Base-by-base conservation (phyloP, 2,329 filamentous ascomycete genomes). In the Diaporthe ampelina region DNA sequence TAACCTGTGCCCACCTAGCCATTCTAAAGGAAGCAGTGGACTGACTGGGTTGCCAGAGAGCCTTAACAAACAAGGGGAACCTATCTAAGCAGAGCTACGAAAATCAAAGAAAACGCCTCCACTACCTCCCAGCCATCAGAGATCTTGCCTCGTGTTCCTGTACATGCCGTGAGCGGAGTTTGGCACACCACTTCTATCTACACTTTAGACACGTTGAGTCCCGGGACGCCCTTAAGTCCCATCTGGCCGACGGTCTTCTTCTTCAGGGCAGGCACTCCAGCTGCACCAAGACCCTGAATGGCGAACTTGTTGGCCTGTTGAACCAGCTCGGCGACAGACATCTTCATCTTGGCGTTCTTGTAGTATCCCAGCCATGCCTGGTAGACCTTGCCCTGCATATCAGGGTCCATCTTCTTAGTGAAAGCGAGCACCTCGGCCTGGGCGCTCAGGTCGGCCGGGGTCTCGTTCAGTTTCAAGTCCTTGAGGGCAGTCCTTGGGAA, bases 361-460 rank as follows among this genome's bases (percentile, higher is more conserved):
- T 87, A 87, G 85, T 89, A 86, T 73, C 89, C 89, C 13, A 91
- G 81, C 88, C 88, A 91, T 5, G 87, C 87, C 79, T 89, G 87
- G 81, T 91, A 91, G 4, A 85, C 84, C 78, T 86, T 88, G 19
- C 80, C 81, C 73, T 87, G 86, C 26, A 83, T 81, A 0, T 84
- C 81, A 26, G 85, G 84, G 5, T 86, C 85, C 78, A 92, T 83
- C 68, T 79, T 79, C 52, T 76, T 76, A 69, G 82, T 79, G n/a
- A 88, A 82, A 32, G 71, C 72, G 13, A 78, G 24, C 0, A 90
- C 83, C 17, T 86, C 82, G 0, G 73, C 57, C 13, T 79, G 79
- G 2, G 84, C 79, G n/a, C 82, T 83, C 4, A 92, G 77, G 73
- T 90, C 85, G 8, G 86, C 83, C 1, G 81, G 78, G 1, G 86